Base-by-base conservation (phyloP, 768 basidiomycete species). In the Strobilomyces confusus region DNA sequence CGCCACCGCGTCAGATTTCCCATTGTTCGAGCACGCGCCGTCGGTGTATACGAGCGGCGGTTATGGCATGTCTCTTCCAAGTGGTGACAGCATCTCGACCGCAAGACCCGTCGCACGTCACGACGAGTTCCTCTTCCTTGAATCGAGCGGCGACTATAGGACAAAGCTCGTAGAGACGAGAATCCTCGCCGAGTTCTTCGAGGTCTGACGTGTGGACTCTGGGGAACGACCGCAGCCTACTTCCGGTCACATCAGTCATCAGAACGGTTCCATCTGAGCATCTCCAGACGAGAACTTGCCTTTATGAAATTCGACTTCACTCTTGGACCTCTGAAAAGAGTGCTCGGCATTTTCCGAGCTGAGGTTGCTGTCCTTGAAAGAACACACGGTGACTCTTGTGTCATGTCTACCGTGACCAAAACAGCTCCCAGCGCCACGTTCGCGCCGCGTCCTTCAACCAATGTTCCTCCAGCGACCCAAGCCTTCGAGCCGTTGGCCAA, bases 401-500 rank as follows among this genome's bases (percentile, higher is more conserved):
- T 5, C 48, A 54, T 54, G 63, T 58, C 49, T n/a, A 23, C 49
- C 33, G 46, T 46, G n/a, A 36, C 45, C 19, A 54, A 34, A 48
- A 47, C 43, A 22, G 40, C 40, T 9, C 17, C 54, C 9, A 42
- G 68, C 22, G 69, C 70, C 1, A 65, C 58, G 19, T 58, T 65
- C 29, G 58, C 59, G 1, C 60, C 75, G n/a, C 80, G 80, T 46
- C 70, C 81, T 0, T 69, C 83, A 2, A 80, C 81, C 0, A 70
- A 77, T 1, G 69, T 89, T 6, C 84, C 86, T 1, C 75, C 83
- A 0, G 67, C 87, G 2, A 69, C 77, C 6, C 77, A 82, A 58
- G 69, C 75, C 1, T 90, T 83, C 63, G 84, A 87, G 57, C 86
- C 86, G 9, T 77, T 82, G 42, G 79, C 83, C 2, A 87, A 84